A percentile compares a stretch with the other conserved stretches of the same genome.
These are phyloP conservation scores for Microbotryomycetes sp. DNA, from an alignment of 1,284 basidiomycete species.

Conservation along the genomic window DNA sequence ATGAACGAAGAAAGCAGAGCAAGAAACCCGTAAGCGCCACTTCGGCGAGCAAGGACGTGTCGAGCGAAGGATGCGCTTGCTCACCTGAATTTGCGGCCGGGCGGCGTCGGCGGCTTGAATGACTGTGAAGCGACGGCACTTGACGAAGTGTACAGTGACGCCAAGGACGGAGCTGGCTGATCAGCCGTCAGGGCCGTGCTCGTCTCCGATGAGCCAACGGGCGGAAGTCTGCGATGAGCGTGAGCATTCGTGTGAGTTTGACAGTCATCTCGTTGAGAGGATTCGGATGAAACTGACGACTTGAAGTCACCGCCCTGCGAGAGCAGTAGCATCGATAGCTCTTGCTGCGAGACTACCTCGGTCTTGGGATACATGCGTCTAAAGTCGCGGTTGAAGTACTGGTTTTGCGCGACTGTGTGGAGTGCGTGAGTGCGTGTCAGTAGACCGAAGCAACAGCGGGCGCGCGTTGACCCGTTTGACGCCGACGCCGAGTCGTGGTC, in stretches of 20 bases:
- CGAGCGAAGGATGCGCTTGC: neutral
- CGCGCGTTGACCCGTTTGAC: neutral
- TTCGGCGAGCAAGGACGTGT: neutral
- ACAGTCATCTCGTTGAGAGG: too few relatives aligned
- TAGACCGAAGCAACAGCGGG: neutral
- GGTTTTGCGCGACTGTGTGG: slow-evolving; percentile 25
- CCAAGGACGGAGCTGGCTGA: slow-evolving; percentile 22
- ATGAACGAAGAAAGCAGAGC: neutral
- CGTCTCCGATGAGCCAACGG: slow-evolving; percentile 7
- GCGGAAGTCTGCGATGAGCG: slow-evolving; percentile 9
- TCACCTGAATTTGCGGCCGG: slow-evolving; percentile 16
- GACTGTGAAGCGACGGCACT: slow-evolving; percentile 2
- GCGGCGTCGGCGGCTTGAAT: slow-evolving; percentile 28
- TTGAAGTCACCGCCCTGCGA: slow-evolving; percentile 26
- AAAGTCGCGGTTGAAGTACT: slow-evolving; percentile 29
- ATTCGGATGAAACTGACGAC: slow-evolving; percentile 18
- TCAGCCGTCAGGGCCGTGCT: slow-evolving; percentile 26
- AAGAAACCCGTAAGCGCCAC: neutral
- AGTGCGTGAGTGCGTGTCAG: neutral
- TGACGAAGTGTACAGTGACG: slow-evolving; percentile 19
- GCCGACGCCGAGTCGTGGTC: too few relatives aligned
- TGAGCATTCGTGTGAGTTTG: too few relatives aligned
- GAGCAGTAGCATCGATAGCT: slow-evolving; percentile 29
- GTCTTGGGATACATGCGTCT: slow-evolving; percentile 18
- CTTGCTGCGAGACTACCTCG: slow-evolving; percentile 21